Evolutionary conservation across 73 alveolate genomes (phyloP), one percentile per base, ranked within the genome.

Genomic region (Effrenium voratum): DNA sequence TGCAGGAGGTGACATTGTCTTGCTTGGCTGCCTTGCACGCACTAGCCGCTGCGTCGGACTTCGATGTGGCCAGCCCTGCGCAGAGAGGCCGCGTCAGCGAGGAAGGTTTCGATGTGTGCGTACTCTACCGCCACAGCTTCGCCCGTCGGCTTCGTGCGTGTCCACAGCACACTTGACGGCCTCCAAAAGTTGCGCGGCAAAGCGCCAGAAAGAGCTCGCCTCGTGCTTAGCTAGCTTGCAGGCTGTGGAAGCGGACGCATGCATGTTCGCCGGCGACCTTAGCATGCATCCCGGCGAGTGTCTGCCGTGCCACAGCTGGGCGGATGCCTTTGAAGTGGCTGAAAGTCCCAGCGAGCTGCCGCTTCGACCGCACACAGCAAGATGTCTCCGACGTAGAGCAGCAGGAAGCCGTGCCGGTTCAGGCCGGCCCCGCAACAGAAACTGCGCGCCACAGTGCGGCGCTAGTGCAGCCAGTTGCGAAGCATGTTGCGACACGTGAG

Each of bases 1-100:
- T 79, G 90, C 90, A 79, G 45, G 90, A 79, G 45, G 90, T 79
- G 13, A 79, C 90, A 28, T 28, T 32, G 68, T 13, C 13, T 24
- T n/a, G 59, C 26, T 79, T 26, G 90, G 46, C 13, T 4, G 66
- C 13, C 3, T 26, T 79, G 3, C 41, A 5, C 44, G 8, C 4
- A 3, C 30, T 45, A 19, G 66, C 34, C 28, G 5, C 16, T 26
- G n/a, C 43, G 3, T 2, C 2, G 28, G 44, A 32, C 12, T 79
- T 24, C 44, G 43, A 46, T 0, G 63, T 46, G 66, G 50, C 45
- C 30, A 10, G 38, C 24, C 90, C 68, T 45, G 19, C 28, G 32
- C 90, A 44, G 46, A 63, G 90, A 44, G 90, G 90, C 41, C 46
- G 30, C 3, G 50, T 28, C 38, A 19, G 46, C 2, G 50, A 19